phyloP scores from a whole-genome alignment of 139 green algal genomes.

The Closterium sp. region DNA sequence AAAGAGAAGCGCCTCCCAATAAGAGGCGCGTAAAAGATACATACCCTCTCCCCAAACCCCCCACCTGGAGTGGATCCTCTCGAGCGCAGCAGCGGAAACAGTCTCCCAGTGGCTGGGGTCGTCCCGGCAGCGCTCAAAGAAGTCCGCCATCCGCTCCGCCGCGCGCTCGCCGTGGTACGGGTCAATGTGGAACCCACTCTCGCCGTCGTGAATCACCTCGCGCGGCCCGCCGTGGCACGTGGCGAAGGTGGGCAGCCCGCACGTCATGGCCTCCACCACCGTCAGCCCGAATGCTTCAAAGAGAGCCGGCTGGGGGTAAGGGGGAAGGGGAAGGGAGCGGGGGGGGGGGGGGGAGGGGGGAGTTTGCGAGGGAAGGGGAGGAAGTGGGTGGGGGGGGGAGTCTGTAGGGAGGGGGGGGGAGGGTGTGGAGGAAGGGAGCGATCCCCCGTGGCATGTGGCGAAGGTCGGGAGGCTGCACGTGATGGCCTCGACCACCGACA shows the following conservation, averaged over 20 bases:
- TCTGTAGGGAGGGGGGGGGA: neutral
- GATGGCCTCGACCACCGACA: conserved; percentile 84
- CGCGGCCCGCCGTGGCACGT: conserved; percentile 66
- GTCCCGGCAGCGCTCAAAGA: conserved; percentile 70
- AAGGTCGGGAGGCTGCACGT: conserved; percentile 73
- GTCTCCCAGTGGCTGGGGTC: conserved; percentile 38
- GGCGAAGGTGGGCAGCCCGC: conserved; percentile 73
- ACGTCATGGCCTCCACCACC: conserved; percentile 80
- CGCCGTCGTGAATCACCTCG: conserved; percentile 71
- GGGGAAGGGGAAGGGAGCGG: too few relatives aligned
- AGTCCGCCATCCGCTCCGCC: conserved; percentile 70
- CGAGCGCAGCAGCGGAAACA: conserved; percentile 37
- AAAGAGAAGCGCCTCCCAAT: neutral
- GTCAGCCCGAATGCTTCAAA: conserved; percentile 77
- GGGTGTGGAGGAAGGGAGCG: too few relatives aligned
- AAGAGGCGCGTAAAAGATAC: neutral
- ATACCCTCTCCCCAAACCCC: neutral
- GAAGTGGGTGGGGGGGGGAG: too few relatives aligned
- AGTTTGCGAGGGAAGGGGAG: neutral
- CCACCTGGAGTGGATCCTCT: conserved; percentile 32
- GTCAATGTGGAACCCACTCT: conserved; percentile 78
- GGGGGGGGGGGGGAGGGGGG: too few relatives aligned
- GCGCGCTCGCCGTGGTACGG: conserved; percentile 66
- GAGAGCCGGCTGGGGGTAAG: conserved; percentile 43
- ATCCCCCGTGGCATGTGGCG: conserved; percentile 68